phyloP scores from a whole-genome alignment of 2,329 filamentous ascomycete species.

The Aspergillus luchuensis region DNA sequence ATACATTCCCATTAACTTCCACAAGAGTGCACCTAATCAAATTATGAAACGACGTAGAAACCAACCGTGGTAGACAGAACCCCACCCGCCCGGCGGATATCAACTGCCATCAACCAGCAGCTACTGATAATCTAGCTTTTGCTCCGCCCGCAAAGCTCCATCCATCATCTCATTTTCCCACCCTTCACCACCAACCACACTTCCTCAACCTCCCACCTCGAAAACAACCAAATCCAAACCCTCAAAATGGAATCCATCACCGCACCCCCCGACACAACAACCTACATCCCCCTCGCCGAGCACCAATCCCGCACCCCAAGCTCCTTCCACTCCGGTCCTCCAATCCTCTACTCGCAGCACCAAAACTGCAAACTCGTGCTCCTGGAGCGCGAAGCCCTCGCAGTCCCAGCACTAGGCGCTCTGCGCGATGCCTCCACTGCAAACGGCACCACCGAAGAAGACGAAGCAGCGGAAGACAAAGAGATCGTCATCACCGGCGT shows the following conservation, averaged over 20 bases:
- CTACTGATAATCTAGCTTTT: background rate
- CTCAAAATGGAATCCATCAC: constrained; percentile 46
- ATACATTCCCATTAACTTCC: background rate
- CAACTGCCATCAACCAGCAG: background rate
- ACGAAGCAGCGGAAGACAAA: constrained; percentile 25
- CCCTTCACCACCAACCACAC: background rate
- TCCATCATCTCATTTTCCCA: background rate
- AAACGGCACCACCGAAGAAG: constrained; percentile 15
- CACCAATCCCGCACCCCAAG: constrained; percentile 52
- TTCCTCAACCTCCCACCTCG: constrained; percentile 14
- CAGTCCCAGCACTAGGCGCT: constrained; percentile 37
- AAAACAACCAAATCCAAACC: background rate
- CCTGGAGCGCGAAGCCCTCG: constrained; percentile 42
- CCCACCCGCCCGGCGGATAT: background rate
- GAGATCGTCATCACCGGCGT: constrained; percentile 43
- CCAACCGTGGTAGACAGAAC: background rate
- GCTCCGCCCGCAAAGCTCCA: constrained; percentile 5
- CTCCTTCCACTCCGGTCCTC: constrained; percentile 50
- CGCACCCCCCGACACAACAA: constrained; percentile 40
- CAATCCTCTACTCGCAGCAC: constrained; percentile 51
- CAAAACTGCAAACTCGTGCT: constrained; percentile 48
- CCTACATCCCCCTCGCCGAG: constrained; percentile 47
- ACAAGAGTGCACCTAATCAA: background rate
- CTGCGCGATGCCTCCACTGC: constrained; percentile 25
- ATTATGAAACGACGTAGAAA: background rate